Percentiles rank a stretch among this genome's conserved stretches.
These are phyloP conservation scores for Pilaira anomala DNA, from an alignment of 192 early-diverging fungal species.

Conservation along the genomic window DNA sequence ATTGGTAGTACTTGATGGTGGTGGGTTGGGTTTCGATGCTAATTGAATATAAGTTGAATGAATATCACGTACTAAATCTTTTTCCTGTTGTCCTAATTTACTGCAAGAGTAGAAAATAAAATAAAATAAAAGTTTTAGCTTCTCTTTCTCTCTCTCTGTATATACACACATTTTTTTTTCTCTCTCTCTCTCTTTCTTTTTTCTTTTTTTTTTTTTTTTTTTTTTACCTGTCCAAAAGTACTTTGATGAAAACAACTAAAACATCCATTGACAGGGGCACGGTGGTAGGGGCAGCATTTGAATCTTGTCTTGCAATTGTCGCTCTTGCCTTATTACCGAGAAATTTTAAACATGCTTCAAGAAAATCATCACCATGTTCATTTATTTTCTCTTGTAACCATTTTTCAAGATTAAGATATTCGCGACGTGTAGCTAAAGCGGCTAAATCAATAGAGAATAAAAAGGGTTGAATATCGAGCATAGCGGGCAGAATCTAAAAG, in stretches of 20 bases:
- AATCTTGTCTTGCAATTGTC: slow-evolving; percentile 46
- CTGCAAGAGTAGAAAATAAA: background rate
- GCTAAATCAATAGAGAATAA: slow-evolving; percentile 78
- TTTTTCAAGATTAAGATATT: slow-evolving; percentile 80
- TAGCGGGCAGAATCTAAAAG: slow-evolving; percentile 60
- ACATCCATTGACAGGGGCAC: slow-evolving; percentile 64
- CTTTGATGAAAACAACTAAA: slow-evolving; percentile 62
- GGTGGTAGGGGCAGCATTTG: slow-evolving; percentile 31
- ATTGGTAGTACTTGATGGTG: slow-evolving; percentile 25
- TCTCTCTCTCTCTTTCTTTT: background rate
- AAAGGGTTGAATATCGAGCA: slow-evolving; percentile 66
- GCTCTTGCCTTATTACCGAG: slow-evolving; percentile 59
- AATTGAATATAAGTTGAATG: slow-evolving; percentile 12
- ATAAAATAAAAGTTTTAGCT: background rate
- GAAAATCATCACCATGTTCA: slow-evolving; percentile 62
- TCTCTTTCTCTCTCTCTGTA: too few species aligned
- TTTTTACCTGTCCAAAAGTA: slow-evolving; percentile 54
- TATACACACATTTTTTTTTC: background rate
- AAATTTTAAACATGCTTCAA: slow-evolving; percentile 72
- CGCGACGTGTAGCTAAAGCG: slow-evolving; percentile 70
- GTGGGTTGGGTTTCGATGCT: slow-evolving; percentile 31
- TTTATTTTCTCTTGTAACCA: slow-evolving; percentile 75
- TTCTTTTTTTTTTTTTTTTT: too few species aligned
- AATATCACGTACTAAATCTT: slow-evolving; percentile 15
- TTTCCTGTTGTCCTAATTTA: slow-evolving; percentile 4